phyloP scores from a whole-genome alignment of 2,329 filamentous ascomycete species.

The Calonectria honghensis region DNA sequence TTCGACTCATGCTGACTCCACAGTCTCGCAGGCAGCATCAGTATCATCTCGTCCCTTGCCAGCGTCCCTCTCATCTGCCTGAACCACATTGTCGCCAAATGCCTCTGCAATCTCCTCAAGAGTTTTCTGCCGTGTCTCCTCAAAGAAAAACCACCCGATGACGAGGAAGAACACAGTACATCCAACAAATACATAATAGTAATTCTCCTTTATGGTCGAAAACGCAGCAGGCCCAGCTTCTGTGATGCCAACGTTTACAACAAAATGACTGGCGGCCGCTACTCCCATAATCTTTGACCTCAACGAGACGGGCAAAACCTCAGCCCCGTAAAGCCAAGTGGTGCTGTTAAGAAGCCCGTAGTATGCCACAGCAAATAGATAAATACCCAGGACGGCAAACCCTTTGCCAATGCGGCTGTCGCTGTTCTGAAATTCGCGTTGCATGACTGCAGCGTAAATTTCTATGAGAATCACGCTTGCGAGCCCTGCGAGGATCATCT shows the following conservation, averaged over 20 bases:
- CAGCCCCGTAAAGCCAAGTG: slow-evolving; percentile 4
- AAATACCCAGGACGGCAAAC: background rate
- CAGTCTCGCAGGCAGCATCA: background rate
- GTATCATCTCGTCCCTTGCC: background rate
- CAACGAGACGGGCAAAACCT: background rate
- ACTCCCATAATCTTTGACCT: slow-evolving; percentile 18
- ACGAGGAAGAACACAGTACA: background rate
- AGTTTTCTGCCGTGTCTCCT: background rate
- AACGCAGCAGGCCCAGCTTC: slow-evolving; percentile 13
- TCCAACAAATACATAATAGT: slow-evolving; percentile 1
- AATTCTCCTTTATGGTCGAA: slow-evolving; percentile 10
- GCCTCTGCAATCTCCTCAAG: slow-evolving; percentile 8
- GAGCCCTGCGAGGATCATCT: slow-evolving; percentile 1
- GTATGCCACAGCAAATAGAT: background rate
- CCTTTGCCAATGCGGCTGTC: background rate
- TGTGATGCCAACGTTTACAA: slow-evolving; percentile 3
- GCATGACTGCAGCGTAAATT: slow-evolving; percentile 17
- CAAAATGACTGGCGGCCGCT: background rate
- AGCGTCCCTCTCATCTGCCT: background rate
- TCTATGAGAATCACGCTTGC: background rate
- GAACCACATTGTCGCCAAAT: background rate
- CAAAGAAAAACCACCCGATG: slow-evolving; percentile 4
- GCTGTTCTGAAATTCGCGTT: background rate
- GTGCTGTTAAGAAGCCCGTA: slow-evolving; percentile 16
- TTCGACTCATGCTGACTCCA: background rate